Conservation (phyloP, 495 filamentous ascomycete genomes). For the Extremus antarcticus region DNA sequence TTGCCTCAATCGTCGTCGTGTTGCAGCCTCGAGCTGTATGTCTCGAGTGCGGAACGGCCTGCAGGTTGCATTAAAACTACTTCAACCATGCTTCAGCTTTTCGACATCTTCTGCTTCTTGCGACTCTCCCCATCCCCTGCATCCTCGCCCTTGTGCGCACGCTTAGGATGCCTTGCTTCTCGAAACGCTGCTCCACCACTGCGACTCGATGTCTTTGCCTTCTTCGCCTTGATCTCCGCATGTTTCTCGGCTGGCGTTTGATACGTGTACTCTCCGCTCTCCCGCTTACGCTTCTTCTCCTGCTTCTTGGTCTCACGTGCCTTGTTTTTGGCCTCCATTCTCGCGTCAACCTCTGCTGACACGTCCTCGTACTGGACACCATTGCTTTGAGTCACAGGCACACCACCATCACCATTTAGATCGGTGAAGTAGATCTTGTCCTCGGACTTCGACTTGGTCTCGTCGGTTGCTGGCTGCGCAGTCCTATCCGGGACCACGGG, state of each 20-base stretch:
- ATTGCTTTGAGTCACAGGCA: background rate
- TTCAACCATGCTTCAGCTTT: background rate
- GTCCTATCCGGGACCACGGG: background rate
- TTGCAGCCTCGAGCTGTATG: too few relatives aligned
- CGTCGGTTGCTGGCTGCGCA: background rate
- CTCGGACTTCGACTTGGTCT: background rate
- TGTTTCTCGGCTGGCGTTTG: background rate
- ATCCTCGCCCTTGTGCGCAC: background rate
- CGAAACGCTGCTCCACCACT: background rate
- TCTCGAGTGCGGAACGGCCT: too few relatives aligned
- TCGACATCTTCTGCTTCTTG: background rate
- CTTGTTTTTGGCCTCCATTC: constrained; percentile 29
- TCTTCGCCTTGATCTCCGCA: background rate
- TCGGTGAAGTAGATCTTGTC: background rate
- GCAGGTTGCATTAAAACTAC: too few relatives aligned
- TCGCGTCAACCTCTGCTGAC: constrained; percentile 28
- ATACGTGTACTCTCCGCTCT: constrained; percentile 15
- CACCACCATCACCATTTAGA: background rate
- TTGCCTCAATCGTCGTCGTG: too few relatives aligned
- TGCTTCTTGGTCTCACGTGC: constrained; percentile 19
- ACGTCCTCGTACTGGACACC: constrained; percentile 30
- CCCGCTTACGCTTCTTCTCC: constrained; percentile 30
- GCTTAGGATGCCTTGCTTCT: background rate
- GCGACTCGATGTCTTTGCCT: too few relatives aligned
- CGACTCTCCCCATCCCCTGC: background rate